These are phyloP conservation scores for Theileria annulata DNA, from an alignment of 169 alveolate genomes.

Conservation along the genomic window DNA sequence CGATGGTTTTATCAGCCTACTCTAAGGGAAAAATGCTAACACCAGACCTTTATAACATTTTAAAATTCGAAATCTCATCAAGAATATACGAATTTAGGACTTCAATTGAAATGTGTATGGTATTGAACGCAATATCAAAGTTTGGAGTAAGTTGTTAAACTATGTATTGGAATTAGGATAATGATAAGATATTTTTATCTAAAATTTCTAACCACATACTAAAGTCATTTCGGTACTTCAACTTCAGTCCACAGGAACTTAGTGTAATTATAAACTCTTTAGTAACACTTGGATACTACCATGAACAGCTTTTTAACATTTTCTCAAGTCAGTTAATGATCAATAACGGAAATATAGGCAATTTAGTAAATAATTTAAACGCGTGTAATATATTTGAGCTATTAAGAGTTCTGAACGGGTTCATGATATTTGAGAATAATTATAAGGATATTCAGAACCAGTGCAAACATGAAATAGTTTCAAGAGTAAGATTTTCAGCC, in stretches of 20 bases:
- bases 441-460: not conserved
- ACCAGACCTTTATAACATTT: constrained; percentile 4
- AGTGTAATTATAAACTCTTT: constrained; percentile 29
- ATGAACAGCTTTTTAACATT: constrained; percentile 4
- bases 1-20: constrained; percentile 72
- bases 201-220: constrained; percentile 9
- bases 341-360: not conserved
- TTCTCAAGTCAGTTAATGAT: constrained; percentile 13
- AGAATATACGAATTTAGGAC: constrained; percentile 56
- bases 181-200: constrained; percentile 9
- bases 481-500: not conserved
- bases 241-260: constrained; percentile 25
- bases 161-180: constrained; percentile 10
- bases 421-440: constrained; percentile 26
- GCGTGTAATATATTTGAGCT: constrained; percentile 14
- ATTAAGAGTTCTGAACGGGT: constrained; percentile 6
- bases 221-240: not conserved
- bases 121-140: constrained; percentile 59
- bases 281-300: not conserved
- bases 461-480: constrained; percentile 11
- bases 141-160: constrained; percentile 16
- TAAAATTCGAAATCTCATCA: constrained; percentile 28
- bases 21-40: constrained; percentile 52
- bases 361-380: not conserved
- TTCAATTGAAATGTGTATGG: constrained; percentile 65